Evolutionary conservation across 306 rosid species (phyloP).

Genomic region (Pyrus betulifolia): DNA sequence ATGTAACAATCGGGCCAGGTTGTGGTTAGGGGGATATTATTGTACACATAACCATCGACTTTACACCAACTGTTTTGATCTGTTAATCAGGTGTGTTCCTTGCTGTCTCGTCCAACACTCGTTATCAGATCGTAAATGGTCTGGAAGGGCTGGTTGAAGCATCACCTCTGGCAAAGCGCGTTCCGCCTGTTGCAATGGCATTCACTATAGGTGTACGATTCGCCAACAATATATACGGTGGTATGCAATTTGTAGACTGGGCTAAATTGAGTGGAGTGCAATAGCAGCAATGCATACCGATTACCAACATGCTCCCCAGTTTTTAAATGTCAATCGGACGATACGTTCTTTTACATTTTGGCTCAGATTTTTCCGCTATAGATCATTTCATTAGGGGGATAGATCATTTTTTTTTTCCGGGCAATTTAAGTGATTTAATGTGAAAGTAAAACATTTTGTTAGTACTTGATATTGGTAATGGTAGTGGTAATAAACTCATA

Average conservation of each 20-base stretch:
- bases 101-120: conserved; percentile 84
- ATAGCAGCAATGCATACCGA: conserved; percentile 10
- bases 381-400: neutral
- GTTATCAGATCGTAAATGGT: conserved; percentile 80
- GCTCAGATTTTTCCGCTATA: neutral
- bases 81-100: conserved; percentile 69
- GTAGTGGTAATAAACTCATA: neutral
- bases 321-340: neutral
- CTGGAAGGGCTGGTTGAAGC: conserved; percentile 75
- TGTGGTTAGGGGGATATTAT: too few relatives aligned
- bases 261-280: conserved; percentile 88
- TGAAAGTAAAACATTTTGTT: neutral
- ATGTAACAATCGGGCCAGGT: too few relatives aligned
- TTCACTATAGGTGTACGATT: conserved; percentile 81
- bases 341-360: neutral
- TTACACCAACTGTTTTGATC: neutral
- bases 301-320: neutral
- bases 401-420: neutral
- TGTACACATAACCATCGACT: neutral
- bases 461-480: neutral
- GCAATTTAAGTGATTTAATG: neutral
- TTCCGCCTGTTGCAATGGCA: conserved; percentile 76
- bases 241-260: conserved; percentile 97
- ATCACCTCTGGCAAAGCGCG: conserved; percentile 60
- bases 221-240: conserved; percentile 88